Evolutionary conservation across 331 rosid genomes (phyloP).

Genomic region (Ulmus americana): DNA sequence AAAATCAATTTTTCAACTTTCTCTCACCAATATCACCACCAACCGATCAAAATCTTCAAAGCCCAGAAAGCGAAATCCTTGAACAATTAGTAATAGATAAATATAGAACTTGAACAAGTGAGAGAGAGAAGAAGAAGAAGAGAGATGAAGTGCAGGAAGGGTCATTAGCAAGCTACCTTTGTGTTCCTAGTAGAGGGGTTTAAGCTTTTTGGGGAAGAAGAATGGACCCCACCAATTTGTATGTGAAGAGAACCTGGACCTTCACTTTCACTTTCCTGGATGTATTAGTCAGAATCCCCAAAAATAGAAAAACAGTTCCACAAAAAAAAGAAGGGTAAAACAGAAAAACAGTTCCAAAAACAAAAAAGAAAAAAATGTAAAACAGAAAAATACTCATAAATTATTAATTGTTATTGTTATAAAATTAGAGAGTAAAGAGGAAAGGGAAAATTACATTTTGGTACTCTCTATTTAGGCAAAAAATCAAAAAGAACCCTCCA

Average conservation of each 20-base stretch:
- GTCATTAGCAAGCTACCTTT: neutral
- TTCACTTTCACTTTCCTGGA: neutral
- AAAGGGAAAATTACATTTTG: no score
- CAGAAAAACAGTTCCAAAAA: no score
- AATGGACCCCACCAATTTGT: conserved; percentile 39
- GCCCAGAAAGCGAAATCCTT: conserved; percentile 6
- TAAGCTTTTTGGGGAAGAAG: neutral
- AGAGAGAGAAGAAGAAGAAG: neutral
- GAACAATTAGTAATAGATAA: neutral
- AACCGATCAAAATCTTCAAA: conserved; percentile 1
- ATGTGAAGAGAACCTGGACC: conserved; percentile 52
- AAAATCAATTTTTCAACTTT: neutral
- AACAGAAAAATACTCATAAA: no score
- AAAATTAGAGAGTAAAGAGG: no score
- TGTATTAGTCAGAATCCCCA: neutral
- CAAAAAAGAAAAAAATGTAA: no score
- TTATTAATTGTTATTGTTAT: no score
- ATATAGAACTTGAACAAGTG: neutral
- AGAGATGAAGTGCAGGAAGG: neutral
- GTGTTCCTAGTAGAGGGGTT: neutral
- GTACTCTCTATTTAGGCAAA: no score
- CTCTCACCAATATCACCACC: conserved; percentile 5
- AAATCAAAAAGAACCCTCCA: no score
- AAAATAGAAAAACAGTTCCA: no score
- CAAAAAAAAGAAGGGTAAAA: no score